Conservation (phyloP, 176 grass and related monocot species). For the Hordeum marinum region DNA sequence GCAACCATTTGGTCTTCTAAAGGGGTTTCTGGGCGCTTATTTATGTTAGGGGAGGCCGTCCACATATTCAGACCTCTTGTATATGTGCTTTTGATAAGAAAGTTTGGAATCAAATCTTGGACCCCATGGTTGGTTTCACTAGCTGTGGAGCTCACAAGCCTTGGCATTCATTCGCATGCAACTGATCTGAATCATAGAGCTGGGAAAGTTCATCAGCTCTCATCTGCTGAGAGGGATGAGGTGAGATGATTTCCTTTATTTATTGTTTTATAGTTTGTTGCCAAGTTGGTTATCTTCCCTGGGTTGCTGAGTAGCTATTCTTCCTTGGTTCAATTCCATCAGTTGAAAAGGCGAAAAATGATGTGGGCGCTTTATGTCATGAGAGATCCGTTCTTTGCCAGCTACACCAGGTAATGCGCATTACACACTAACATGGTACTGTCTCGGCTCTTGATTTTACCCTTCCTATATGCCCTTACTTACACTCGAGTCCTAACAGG, state of each 20-base stretch:
- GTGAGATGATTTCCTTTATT: conserved; percentile 58
- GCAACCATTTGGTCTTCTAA: conserved; percentile 67
- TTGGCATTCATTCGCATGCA: conserved; percentile 69
- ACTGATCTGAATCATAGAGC: conserved; percentile 41
- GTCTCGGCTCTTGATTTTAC: background rate
- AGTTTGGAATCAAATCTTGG: conserved; percentile 92
- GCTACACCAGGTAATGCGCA: conserved; percentile 62
- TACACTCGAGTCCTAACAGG: conserved; percentile 46
- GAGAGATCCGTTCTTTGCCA: conserved; percentile 94
- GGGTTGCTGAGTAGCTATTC: conserved; percentile 16
- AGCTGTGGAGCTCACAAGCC: conserved; percentile 68
- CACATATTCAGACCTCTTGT: conserved; percentile 84
- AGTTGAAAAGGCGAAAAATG: conserved; percentile 93
- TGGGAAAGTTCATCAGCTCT: conserved; percentile 64
- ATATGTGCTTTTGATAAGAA: conserved; percentile 86
- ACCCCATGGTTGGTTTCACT: conserved; percentile 90
- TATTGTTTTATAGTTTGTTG: too few relatives aligned
- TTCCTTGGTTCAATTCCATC: conserved; percentile 15
- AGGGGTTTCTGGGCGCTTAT: conserved; percentile 63
- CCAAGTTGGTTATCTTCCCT: conserved; percentile 2
- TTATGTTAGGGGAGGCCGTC: conserved; percentile 72
- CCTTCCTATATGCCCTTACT: background rate
- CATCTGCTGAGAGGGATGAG: conserved; percentile 80
- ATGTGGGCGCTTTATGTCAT: conserved; percentile 86
- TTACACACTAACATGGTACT: background rate